A percentile compares a stretch with the other conserved stretches of the same genome.
phyloP scores from a whole-genome alignment of 441 rosid genomes.

The Flueggea neowawraea region DNA sequence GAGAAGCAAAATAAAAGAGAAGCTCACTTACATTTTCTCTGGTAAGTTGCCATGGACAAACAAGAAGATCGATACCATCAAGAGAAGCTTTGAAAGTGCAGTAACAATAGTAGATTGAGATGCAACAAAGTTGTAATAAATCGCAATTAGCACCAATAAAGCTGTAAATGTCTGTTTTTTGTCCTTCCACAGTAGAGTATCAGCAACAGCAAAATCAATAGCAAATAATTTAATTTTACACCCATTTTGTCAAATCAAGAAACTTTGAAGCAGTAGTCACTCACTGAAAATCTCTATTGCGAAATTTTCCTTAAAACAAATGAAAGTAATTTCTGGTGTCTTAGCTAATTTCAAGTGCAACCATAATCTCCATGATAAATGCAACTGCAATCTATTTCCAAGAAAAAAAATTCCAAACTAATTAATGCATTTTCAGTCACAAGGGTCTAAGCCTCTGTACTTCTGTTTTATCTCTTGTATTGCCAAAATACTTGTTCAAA shows the following conservation, averaged over 20 bases:
- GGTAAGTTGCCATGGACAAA: slow-evolving; percentile 67
- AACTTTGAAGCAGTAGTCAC: background rate
- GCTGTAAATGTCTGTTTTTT: slow-evolving; percentile 44
- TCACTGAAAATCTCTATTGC: background rate
- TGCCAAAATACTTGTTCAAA: no score
- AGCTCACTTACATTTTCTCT: slow-evolving; percentile 58
- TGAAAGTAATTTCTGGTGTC: no score
- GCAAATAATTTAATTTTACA: background rate
- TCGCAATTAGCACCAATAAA: slow-evolving; percentile 49
- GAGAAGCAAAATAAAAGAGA: slow-evolving; percentile 8
- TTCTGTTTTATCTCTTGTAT: no score
- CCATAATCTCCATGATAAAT: no score
- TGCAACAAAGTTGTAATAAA: slow-evolving; percentile 71
- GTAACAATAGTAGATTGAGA: slow-evolving; percentile 48
- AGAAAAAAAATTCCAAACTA: no score
- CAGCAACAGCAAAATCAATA: slow-evolving; percentile 51
- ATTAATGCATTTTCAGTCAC: no score
- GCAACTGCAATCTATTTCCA: no score
- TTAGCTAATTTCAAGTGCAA: no score
- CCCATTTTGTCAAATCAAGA: background rate
- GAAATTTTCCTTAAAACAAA: background rate
- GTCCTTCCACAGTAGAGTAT: slow-evolving; percentile 66
- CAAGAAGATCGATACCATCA: slow-evolving; percentile 43
- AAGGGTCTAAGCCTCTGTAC: no score
- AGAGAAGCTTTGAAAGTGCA: slow-evolving; percentile 55